Percentiles rank a stretch among this genome's conserved stretches.
Conservation (phyloP, 2,329 filamentous ascomycete species). For the Aspergillus jensenii region DNA sequence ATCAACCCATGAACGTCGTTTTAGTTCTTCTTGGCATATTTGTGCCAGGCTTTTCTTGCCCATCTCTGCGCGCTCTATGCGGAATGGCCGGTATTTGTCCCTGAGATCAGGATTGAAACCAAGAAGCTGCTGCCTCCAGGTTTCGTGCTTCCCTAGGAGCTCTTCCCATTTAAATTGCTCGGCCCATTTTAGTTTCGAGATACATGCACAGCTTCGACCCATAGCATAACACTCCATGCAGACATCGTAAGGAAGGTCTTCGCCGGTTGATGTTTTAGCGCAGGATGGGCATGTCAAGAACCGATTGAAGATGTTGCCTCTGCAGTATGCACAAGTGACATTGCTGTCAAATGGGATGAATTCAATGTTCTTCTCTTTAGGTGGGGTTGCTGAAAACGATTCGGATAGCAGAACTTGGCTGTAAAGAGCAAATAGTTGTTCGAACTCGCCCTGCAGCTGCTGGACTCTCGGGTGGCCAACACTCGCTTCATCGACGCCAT, state of each 20-base stretch:
- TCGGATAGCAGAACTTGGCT: constrained; percentile 80
- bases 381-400: constrained; percentile 67
- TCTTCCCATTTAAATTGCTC: constrained; percentile 90
- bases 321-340: constrained; percentile 92
- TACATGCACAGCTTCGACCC: constrained; percentile 87
- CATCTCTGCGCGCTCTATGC: constrained; percentile 65
- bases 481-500: constrained; percentile 56
- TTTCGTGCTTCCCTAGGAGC: constrained; percentile 73
- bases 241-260: constrained; percentile 76
- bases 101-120: constrained; percentile 68
- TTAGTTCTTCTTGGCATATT: constrained; percentile 89
- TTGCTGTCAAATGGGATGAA: constrained; percentile 82
- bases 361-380: constrained; percentile 69
- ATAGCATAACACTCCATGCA: constrained; percentile 99
- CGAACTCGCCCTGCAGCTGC: constrained; percentile 81
- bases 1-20: constrained; percentile 76
- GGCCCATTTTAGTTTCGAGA: constrained; percentile 83
- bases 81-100: constrained; percentile 59
- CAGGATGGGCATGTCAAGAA: constrained; percentile 92
- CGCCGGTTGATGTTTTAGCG: constrained; percentile 67
- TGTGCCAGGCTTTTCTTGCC: constrained; percentile 81
- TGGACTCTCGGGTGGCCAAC: constrained; percentile 55
- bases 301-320: constrained; percentile 94
- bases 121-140: constrained; percentile 77
- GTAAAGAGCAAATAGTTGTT: constrained; percentile 73